These are phyloP conservation scores for Penicillium longicatenatum DNA, from an alignment of 495 filamentous ascomycete genomes.

Conservation along the genomic window DNA sequence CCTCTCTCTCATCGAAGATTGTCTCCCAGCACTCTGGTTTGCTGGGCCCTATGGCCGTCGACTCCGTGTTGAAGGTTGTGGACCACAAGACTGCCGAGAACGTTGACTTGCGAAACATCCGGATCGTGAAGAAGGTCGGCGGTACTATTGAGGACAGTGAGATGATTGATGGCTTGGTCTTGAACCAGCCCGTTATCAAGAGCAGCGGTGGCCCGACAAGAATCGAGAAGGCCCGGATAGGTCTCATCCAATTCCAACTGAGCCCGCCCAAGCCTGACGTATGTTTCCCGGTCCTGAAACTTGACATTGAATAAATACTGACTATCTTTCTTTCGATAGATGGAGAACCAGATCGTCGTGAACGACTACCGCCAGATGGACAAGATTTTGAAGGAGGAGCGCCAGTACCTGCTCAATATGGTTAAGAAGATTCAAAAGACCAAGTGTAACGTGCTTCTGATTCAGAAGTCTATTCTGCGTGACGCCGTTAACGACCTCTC, in stretches of 20 bases:
- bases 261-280: conserved; percentile 97
- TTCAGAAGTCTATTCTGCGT: conserved; percentile 96
- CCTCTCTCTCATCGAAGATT: conserved; percentile 97
- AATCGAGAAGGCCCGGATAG: conserved; percentile 97
- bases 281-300: conserved; percentile 32
- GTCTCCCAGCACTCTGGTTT: conserved; percentile 93
- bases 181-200: conserved; percentile 93
- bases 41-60: conserved; percentile 94
- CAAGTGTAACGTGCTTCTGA: conserved; percentile 97
- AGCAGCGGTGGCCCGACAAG: conserved; percentile 85
- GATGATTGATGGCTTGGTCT: conserved; percentile 91
- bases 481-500: conserved; percentile 97
- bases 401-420: conserved; percentile 96
- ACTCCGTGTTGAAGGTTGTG: conserved; percentile 92
- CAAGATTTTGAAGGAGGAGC: conserved; percentile 99
- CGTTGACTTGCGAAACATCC: conserved; percentile 92
- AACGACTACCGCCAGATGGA: conserved; percentile 99
- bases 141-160: conserved; percentile 98
- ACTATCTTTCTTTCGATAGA: conserved; percentile 53
- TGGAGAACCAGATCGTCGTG: conserved; percentile 98
- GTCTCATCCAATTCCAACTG: conserved; percentile 96
- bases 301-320: not conserved
- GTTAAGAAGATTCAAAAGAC: conserved; percentile 99
- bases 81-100: conserved; percentile 94
- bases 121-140: conserved; percentile 96